A percentile compares a stretch with the other conserved stretches of the same genome.
phyloP scores from a whole-genome alignment of 148 eudicot species.

The Amaranthus palmeri region DNA sequence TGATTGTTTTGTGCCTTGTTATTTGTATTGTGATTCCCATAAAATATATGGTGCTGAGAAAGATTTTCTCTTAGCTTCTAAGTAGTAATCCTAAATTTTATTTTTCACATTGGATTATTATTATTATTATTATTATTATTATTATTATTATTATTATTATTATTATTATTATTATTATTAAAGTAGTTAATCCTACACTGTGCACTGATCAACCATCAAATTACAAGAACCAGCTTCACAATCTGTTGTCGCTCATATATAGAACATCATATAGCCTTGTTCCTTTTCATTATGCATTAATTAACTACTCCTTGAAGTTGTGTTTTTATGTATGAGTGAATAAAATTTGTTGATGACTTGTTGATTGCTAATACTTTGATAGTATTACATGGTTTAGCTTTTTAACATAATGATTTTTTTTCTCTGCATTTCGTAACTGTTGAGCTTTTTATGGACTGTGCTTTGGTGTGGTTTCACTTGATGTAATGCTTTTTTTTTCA shows the following conservation, averaged over 20 bases:
- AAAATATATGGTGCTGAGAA: neutral
- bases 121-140: neutral
- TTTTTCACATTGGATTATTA: neutral
- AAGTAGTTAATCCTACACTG: no score
- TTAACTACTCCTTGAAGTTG: neutral
- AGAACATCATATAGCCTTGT: no score
- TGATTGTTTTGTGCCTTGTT: neutral
- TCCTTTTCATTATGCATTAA: neutral
- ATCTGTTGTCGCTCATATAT: no score
- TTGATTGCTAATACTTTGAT: neutral
- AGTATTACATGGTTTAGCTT: neutral
- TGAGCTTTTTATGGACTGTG: neutral
- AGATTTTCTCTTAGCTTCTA: neutral
- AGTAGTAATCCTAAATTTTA: neutral
- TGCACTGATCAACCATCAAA: neutral
- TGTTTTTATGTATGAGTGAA: neutral
- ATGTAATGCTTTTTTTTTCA: neutral
- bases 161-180: no score
- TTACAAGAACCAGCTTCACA: neutral
- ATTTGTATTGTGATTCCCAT: neutral
- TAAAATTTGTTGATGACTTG: neutral
- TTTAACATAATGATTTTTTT: neutral
- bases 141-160: no score
- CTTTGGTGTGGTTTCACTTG: conserved; percentile 4
- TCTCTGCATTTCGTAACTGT: neutral